Percentiles rank a stretch among this genome's conserved stretches.
Conservation (phyloP, 768 basidiomycete genomes). For the Podaxis sp. region DNA sequence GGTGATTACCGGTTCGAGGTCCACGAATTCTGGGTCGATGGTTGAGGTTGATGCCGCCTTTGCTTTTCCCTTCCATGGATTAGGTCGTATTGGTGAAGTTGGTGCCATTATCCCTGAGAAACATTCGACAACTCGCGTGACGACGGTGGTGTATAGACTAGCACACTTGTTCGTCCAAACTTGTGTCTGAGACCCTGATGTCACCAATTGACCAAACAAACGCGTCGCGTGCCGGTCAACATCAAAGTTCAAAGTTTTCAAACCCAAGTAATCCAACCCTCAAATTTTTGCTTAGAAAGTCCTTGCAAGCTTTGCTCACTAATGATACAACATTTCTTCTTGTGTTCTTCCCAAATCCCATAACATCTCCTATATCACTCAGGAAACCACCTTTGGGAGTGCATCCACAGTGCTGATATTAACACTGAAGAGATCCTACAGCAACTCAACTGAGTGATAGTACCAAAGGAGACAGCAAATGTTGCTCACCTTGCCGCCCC, state of each 20-base stretch:
- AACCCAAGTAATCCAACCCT: slow-evolving; percentile 18
- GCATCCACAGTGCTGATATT: slow-evolving; percentile 37
- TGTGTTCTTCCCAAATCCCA: background rate
- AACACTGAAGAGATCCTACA: slow-evolving; percentile 40
- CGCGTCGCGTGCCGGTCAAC: slow-evolving; percentile 14
- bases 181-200: background rate
- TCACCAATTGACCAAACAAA: slow-evolving; percentile 2
- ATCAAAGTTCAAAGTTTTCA: too few relatives aligned
- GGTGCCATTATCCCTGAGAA: background rate
- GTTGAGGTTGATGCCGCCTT: slow-evolving; percentile 30
- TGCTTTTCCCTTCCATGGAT: slow-evolving; percentile 59
- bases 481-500: slow-evolving; percentile 62
- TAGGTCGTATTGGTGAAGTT: background rate
- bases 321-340: slow-evolving; percentile 4
- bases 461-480: background rate
- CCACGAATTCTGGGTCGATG: slow-evolving; percentile 48
- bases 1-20: slow-evolving; percentile 68
- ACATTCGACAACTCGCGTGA: background rate
- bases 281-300: background rate
- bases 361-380: background rate
- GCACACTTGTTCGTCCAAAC: background rate
- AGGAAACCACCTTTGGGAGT: slow-evolving; percentile 24
- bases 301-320: background rate
- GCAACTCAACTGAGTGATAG: background rate
- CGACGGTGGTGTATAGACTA: background rate